Percentiles rank a stretch among this genome's conserved stretches.
Conservation (phyloP, 768 basidiomycete genomes). For the Rhodotorula taiwanensis region DNA sequence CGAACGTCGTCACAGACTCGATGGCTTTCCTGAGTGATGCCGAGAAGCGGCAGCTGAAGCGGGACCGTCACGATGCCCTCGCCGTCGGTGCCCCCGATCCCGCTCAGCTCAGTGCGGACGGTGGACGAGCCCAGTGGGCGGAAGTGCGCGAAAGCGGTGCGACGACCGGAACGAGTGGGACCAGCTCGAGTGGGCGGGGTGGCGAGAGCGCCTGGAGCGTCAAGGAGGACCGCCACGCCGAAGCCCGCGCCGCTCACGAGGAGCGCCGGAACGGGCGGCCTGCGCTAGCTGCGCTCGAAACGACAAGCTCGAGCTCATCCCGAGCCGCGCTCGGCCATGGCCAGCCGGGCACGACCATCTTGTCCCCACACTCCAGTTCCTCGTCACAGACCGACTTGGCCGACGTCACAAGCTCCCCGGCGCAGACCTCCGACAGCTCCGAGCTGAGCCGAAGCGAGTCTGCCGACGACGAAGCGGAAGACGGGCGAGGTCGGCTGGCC, state of each 20-base stretch:
- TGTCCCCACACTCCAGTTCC: too few species aligned
- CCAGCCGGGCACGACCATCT: background rate
- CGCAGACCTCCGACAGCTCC: background rate
- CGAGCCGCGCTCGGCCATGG: background rate
- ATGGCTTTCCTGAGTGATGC: constrained; percentile 3
- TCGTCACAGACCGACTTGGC: background rate
- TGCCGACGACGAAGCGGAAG: background rate
- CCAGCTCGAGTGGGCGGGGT: constrained; percentile 6
- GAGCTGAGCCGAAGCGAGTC: too few species aligned
- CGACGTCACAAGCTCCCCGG: background rate
- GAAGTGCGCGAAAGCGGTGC: constrained; percentile 17
- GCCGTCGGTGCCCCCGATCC: constrained; percentile 24
- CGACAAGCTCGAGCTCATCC: background rate
- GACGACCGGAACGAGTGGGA: constrained; percentile 3
- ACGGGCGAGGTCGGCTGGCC: constrained; percentile 3
- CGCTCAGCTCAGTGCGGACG: background rate
- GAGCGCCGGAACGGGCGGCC: background rate
- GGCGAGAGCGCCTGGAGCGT: background rate
- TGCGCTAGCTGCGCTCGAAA: background rate
- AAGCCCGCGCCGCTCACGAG: background rate
- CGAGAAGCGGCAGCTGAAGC: constrained; percentile 10
- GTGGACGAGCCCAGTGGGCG: background rate
- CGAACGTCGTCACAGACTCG: background rate
- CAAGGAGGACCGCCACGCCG: background rate
- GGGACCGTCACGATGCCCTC: constrained; percentile 25